Evolutionary conservation across 1,139 yeast species (phyloP).

Genomic region (Yamadazyma sp.): DNA sequence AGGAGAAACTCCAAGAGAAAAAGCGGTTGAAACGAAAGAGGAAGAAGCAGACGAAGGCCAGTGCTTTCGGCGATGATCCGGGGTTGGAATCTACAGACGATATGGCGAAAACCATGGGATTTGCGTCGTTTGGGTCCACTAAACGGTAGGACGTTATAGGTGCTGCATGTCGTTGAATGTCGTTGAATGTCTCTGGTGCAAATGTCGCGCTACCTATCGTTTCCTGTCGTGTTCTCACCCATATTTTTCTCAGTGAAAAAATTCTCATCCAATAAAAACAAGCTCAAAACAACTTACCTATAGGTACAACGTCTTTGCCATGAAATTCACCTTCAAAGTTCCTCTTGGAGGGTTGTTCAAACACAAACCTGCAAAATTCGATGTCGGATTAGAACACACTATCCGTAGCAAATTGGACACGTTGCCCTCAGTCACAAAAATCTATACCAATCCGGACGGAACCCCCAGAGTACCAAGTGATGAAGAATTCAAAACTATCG

Average conservation of each 20-base stretch:
- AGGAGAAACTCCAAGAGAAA: constrained; percentile 25
- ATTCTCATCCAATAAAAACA: constrained; percentile 21
- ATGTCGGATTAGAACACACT: constrained; percentile 41
- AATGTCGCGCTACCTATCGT: background rate
- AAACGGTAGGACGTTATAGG: too few species aligned
- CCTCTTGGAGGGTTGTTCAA: constrained; percentile 44
- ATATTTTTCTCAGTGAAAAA: background rate
- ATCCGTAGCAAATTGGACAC: constrained; percentile 45
- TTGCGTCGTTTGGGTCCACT: constrained; percentile 19
- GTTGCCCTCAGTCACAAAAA: constrained; percentile 55
- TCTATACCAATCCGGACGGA: constrained; percentile 79
- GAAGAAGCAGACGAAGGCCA: constrained; percentile 16
- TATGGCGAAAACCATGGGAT: constrained; percentile 58
- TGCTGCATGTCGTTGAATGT: too few species aligned
- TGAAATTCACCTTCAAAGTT: constrained; percentile 47
- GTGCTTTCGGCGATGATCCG: background rate
- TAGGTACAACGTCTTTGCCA: constrained; percentile 11
- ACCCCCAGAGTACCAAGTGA: constrained; percentile 72
- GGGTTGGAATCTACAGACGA: constrained; percentile 8
- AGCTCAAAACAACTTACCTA: constrained; percentile 16
- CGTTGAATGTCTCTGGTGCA: background rate
- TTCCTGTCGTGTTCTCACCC: background rate
- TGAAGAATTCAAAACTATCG: constrained; percentile 69
- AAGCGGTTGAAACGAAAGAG: constrained; percentile 28
- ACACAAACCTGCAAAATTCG: constrained; percentile 40